Conservation (phyloP, 2,329 filamentous ascomycete species). For the Claviceps cyperi region DNA sequence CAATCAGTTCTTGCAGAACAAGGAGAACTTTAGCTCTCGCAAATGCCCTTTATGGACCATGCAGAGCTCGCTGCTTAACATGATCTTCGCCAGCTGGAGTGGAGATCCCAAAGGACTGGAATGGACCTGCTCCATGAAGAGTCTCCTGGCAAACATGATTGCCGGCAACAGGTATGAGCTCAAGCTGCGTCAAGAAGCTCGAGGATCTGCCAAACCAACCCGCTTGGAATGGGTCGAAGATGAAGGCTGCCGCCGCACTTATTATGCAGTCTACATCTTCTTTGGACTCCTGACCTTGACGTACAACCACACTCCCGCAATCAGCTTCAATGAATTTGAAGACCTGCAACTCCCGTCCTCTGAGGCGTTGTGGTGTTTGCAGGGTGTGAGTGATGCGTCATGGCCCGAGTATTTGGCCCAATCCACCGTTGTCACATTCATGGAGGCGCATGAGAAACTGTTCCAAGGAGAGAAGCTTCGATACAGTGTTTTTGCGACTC, state of each 20-base stretch:
- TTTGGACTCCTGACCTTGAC: constrained; percentile 89
- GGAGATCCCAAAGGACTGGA: constrained; percentile 94
- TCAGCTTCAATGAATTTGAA: constrained; percentile 97
- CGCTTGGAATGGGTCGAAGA: constrained; percentile 93
- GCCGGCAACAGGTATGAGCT: constrained; percentile 93
- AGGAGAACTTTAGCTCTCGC: constrained; percentile 95
- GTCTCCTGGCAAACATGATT: constrained; percentile 95
- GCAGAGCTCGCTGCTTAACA: constrained; percentile 92
- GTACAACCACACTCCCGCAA: constrained; percentile 95
- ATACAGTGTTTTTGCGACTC: constrained; percentile 93
- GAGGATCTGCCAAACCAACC: constrained; percentile 59
- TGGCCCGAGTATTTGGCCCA: constrained; percentile 68
- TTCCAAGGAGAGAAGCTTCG: constrained; percentile 84
- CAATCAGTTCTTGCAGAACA: constrained; percentile 93
- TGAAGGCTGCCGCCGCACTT: constrained; percentile 89
- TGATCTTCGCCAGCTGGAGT: constrained; percentile 99
- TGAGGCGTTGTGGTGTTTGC: constrained; percentile 86
- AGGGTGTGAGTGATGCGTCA: constrained; percentile 59
- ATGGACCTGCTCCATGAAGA: constrained; percentile 99
- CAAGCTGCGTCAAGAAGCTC: constrained; percentile 81
- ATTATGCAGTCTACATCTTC: constrained; percentile 98
- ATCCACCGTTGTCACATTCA: constrained; percentile 69
- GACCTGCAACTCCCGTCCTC: constrained; percentile 83
- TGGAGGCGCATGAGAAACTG: constrained; percentile 85
- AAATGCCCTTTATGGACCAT: constrained; percentile 98